Conservation (phyloP, 2,329 filamentous ascomycete species). For the Fusarium kyushuense region DNA sequence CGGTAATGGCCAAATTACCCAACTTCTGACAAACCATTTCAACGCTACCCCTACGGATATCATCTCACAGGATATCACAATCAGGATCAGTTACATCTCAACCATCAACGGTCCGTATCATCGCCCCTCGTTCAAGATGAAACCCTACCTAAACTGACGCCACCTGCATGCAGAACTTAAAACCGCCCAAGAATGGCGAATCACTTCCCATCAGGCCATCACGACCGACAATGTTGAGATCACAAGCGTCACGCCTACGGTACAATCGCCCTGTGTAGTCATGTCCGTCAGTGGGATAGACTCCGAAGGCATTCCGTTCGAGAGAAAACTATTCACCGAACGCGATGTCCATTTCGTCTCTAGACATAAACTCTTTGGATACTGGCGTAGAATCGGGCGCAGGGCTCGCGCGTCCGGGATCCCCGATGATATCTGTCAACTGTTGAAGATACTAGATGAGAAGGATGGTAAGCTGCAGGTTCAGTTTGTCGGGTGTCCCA, state of each 20-base stretch:
- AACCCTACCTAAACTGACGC: background rate
- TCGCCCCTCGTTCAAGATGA: background rate
- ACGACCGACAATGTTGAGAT: rapidly evolving
- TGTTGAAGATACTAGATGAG: background rate
- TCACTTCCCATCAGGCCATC: rapidly evolving
- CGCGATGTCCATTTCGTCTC: background rate
- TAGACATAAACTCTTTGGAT: background rate
- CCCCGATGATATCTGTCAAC: background rate
- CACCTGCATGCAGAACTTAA: background rate
- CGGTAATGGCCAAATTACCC: too few relatives aligned
- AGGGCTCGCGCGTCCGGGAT: background rate
- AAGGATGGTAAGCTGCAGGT: background rate
- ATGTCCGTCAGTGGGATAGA: background rate
- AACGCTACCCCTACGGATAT: too few relatives aligned
- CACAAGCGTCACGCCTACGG: rapidly evolving
- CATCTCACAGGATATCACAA: too few relatives aligned
- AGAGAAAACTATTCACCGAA: background rate
- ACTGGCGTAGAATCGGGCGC: background rate
- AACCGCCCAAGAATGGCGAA: background rate
- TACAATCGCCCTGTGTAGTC: rapidly evolving
- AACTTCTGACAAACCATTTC: too few relatives aligned
- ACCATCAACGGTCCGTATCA: too few relatives aligned
- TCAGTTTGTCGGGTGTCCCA: background rate
- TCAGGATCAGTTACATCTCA: too few relatives aligned
- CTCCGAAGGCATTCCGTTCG: background rate